Base-by-base conservation (phyloP, 371 early-diverging fungal species). In the Circinella minor region DNA sequence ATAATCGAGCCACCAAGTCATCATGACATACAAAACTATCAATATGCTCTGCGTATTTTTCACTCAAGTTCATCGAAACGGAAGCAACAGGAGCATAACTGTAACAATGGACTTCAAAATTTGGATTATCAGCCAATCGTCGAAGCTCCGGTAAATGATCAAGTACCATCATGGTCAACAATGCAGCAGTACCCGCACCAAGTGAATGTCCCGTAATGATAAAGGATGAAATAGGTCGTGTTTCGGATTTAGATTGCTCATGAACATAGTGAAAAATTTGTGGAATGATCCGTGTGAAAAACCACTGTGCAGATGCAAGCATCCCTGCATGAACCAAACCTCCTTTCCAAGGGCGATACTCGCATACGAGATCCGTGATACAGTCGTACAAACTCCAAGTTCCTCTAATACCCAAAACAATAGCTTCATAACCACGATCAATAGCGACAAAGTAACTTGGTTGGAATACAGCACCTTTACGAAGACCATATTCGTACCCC, bases 251-350 rank as follows among this genome's bases (percentile, higher is more conserved):
- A 4, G 46, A 27, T 47, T 77, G 72, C 34, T 80, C 76, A 59
- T 76, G 73, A 11, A 83, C 72, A 39, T 79, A 81, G 34, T 79
- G 75, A 51, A 79, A 81, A 11, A 93, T 83, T 46, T 88, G 88
- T 6, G 92, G 92, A 61, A 91, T 78, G 39, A 93, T 86, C 55
- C 89, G 82, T 13, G 80, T 79, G 78, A 91, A 86, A 72, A 94
- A 88, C 90, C 91, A 92, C 47, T 92, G 89, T 4, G 95, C 95
- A 20, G 92, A 88, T n/a, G 89, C 86, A 71, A 90, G 76, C 84
- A 95, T 90, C 9, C 95, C 95, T 46, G 90, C 85, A 66, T 95
- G 95, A 27, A 93, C 93, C 7, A 95, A 76, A 0, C 95, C 95
- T 11, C 92, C 93, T 69, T 91, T 91, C 94, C 95, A 95, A 39